Percentiles rank a stretch among this genome's conserved stretches.
These are phyloP conservation scores for Phytophthora meadii DNA, from an alignment of 352 stramenopile genomes.

Conservation along the genomic window DNA sequence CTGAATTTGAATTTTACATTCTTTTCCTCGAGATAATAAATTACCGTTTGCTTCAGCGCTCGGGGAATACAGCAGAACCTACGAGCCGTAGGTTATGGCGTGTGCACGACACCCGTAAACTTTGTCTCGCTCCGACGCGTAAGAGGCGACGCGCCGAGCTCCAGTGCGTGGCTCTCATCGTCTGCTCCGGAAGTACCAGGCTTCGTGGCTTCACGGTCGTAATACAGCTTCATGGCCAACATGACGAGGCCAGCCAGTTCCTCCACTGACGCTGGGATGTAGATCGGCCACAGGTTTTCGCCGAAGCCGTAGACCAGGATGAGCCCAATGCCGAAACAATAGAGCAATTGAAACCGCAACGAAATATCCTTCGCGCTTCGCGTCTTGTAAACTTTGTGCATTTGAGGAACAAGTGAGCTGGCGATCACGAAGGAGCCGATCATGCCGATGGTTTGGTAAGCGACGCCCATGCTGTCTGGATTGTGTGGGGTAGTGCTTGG, in stretches of 20 bases:
- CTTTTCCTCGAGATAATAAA: conserved; percentile 22
- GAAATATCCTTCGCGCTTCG: conserved; percentile 71
- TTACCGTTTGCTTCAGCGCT: conserved; percentile 27
- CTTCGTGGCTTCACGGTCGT: conserved; percentile 22
- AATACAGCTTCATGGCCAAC: conserved; percentile 51
- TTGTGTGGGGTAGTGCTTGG: not conserved
- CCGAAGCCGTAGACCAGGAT: conserved; percentile 57
- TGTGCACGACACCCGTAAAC: conserved; percentile 21
- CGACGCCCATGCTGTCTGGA: conserved; percentile 32
- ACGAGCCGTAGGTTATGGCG: not conserved
- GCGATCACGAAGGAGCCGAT: conserved; percentile 68
- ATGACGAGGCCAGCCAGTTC: conserved; percentile 44
- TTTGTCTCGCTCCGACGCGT: conserved; percentile 29
- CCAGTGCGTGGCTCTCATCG: conserved; percentile 25
- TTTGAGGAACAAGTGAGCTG: conserved; percentile 61
- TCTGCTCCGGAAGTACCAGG: conserved; percentile 2
- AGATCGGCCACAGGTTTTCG: conserved; percentile 62
- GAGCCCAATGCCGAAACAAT: conserved; percentile 45
- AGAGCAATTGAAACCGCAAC: conserved; percentile 54
- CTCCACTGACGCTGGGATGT: conserved; percentile 59
- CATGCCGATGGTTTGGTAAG: conserved; percentile 65
- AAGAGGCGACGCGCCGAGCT: conserved; percentile 24
- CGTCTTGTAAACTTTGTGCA: conserved; percentile 66
- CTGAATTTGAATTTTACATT: too few relatives aligned
- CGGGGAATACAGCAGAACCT: not conserved